phyloP scores from a whole-genome alignment of 2,329 filamentous ascomycete species.

The Xylariaceae sp. region DNA sequence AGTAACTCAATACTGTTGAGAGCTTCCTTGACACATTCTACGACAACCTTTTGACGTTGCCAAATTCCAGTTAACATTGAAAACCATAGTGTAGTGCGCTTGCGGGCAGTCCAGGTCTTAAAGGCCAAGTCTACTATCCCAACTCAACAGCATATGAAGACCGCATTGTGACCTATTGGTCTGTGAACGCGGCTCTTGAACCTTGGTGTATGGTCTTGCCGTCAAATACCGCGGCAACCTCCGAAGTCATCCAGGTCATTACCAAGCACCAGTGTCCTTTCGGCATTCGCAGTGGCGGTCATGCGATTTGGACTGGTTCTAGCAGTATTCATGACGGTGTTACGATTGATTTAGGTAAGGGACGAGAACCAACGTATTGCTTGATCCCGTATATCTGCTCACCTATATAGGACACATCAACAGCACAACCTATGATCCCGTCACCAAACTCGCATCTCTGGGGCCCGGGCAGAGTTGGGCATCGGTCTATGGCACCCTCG shows the following conservation, averaged over 20 bases:
- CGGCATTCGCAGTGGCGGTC: constrained; percentile 24
- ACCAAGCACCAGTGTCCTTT: constrained; percentile 4
- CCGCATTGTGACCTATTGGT: constrained; percentile 11
- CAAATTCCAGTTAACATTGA: too few relatives aligned
- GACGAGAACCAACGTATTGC: background rate
- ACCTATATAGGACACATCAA: constrained; percentile 26
- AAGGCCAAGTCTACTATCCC: constrained; percentile 2
- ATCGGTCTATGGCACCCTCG: constrained; percentile 18
- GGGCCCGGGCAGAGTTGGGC: constrained; percentile 28
- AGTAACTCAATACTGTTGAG: too few relatives aligned
- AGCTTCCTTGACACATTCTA: too few relatives aligned
- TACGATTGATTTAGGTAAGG: constrained; percentile 23
- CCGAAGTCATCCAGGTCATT: constrained; percentile 2
- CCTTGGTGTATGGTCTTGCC: constrained; percentile 10
- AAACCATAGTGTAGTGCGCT: too few relatives aligned
- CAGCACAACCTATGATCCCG: constrained; percentile 27
- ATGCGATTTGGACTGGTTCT: constrained; percentile 22
- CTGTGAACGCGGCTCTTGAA: constrained; percentile 6
- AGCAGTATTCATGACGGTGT: constrained; percentile 24
- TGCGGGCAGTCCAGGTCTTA: too few relatives aligned
- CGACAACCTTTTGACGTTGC: too few relatives aligned
- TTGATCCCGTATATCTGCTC: background rate
- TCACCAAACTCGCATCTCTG: constrained; percentile 28
- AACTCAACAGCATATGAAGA: constrained; percentile 2
- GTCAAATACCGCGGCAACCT: constrained; percentile 6